Percentiles rank a stretch among this genome's conserved stretches.
These are phyloP conservation scores for Acrocalymma vagum DNA, from an alignment of 2,329 filamentous ascomycete species.

Conservation along the genomic window DNA sequence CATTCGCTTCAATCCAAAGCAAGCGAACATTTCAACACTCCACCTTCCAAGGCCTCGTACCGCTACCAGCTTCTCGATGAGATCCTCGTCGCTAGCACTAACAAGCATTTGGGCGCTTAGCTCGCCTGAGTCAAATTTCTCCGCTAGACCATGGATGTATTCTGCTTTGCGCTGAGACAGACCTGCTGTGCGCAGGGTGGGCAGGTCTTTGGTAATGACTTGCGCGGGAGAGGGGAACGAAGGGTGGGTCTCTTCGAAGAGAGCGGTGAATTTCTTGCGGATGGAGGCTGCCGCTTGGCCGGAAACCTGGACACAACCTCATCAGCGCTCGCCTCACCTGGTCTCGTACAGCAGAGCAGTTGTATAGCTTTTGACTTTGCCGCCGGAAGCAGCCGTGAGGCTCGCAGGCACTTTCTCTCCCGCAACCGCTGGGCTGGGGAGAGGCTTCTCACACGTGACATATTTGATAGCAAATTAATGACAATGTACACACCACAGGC, in stretches of 20 bases:
- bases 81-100: conserved; percentile 82
- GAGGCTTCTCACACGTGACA: no score
- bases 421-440: no score
- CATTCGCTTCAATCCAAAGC: conserved; percentile 91
- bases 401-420: no score
- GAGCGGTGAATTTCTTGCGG: conserved; percentile 67
- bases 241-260: conserved; percentile 61
- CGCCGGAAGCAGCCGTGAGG: no score
- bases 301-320: conserved; percentile 66
- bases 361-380: no score
- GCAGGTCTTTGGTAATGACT: conserved; percentile 66
- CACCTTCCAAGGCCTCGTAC: conserved; percentile 88
- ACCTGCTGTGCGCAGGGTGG: conserved; percentile 82
- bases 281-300: conserved; percentile 91
- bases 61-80: conserved; percentile 81
- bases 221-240: conserved; percentile 79
- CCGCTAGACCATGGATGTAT: conserved; percentile 86
- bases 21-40: conserved; percentile 93
- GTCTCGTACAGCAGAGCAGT: no score
- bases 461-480: background rate
- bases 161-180: conserved; percentile 95
- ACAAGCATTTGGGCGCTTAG: conserved; percentile 79
- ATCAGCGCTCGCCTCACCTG: no score
- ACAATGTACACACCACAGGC: background rate
- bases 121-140: conserved; percentile 80